Evolutionary conservation across 1,284 basidiomycete genomes (phyloP).

Genomic region (Irpex sp.): DNA sequence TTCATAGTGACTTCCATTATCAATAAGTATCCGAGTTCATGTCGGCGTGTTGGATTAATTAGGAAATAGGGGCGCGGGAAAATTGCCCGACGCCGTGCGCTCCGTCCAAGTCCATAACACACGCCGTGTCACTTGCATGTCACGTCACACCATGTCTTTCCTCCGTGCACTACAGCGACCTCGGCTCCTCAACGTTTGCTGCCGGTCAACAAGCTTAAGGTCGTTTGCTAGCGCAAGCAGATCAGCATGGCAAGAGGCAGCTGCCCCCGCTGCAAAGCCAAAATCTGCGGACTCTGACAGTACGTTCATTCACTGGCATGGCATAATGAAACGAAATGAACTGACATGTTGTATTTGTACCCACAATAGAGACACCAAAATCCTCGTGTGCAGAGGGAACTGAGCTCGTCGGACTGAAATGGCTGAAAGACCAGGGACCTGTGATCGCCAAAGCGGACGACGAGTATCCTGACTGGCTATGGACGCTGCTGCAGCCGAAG

Average conservation of each 20-base stretch:
- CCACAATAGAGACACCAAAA: constrained; percentile 6
- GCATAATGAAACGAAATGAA: not conserved
- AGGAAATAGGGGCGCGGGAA: constrained; percentile 1
- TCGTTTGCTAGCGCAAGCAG: constrained; percentile 2
- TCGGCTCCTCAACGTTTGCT: constrained; percentile 20
- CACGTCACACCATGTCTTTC: constrained; percentile 22
- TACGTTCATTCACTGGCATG: not conserved
- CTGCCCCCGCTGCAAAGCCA: not conserved
- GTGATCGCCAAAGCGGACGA: constrained; percentile 81
- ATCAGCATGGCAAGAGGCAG: not conserved
- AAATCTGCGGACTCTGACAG: not conserved
- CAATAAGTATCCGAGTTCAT: not conserved
- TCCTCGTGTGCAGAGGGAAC: constrained; percentile 73
- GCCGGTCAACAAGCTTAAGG: not conserved
- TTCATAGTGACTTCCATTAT: not conserved
- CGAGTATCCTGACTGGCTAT: constrained; percentile 89
- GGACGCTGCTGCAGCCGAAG: constrained; percentile 68
- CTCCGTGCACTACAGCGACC: constrained; percentile 24
- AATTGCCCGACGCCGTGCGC: not conserved
- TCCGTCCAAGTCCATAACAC: not conserved
- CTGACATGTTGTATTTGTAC: not conserved
- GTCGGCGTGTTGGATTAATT: not conserved
- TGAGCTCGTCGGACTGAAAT: constrained; percentile 72
- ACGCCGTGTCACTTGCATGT: constrained; percentile 2
- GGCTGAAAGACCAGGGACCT: constrained; percentile 80